Evolutionary conservation across 2,329 filamentous ascomycete genomes (phyloP).

Genomic region (Fusarium buxicola): DNA sequence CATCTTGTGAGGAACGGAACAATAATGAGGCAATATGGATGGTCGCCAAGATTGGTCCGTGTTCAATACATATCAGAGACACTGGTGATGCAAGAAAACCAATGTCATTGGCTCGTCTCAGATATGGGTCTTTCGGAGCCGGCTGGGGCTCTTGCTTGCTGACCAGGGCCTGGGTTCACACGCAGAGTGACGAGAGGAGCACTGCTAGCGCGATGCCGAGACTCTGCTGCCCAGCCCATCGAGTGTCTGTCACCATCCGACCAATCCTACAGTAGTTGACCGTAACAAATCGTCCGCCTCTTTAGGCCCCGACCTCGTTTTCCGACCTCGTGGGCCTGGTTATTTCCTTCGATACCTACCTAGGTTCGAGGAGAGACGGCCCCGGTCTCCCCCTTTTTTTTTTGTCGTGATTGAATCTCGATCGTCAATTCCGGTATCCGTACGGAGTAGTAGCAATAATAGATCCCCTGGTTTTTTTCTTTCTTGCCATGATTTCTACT

Average conservation of each 20-base stretch:
- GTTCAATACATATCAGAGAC: slow-evolving; percentile 32
- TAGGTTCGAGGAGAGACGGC: not conserved
- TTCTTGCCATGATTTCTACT: slow-evolving; percentile 13
- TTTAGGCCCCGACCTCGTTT: slow-evolving; percentile 26
- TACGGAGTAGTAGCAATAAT: slow-evolving; percentile 2
- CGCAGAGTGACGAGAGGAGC: slow-evolving; percentile 21
- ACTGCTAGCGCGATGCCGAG: slow-evolving; percentile 30
- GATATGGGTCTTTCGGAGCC: slow-evolving; percentile 25
- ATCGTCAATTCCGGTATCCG: slow-evolving; percentile 1
- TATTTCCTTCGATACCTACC: slow-evolving; percentile 9
- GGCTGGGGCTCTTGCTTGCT: slow-evolving; percentile 31
- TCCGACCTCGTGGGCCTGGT: slow-evolving; percentile 6
- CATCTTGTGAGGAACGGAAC: slow-evolving; percentile 16
- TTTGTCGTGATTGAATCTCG: slow-evolving; percentile 2
- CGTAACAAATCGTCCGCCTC: slow-evolving; percentile 27
- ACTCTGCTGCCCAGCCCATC: slow-evolving; percentile 24
- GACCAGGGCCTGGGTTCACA: slow-evolving; percentile 9
- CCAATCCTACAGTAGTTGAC: slow-evolving; percentile 14
- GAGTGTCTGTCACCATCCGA: slow-evolving; percentile 27
- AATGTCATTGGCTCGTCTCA: slow-evolving; percentile 36
- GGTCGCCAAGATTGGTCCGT: slow-evolving; percentile 33
- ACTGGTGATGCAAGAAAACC: slow-evolving; percentile 36
- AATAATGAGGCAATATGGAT: slow-evolving; percentile 31
- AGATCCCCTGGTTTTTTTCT: not conserved
- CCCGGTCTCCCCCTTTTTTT: not conserved